Evolutionary conservation across 1,284 basidiomycete genomes (phyloP), one percentile per base, ranked within the genome.

Genomic region (Papiliotrema flavescens): DNA sequence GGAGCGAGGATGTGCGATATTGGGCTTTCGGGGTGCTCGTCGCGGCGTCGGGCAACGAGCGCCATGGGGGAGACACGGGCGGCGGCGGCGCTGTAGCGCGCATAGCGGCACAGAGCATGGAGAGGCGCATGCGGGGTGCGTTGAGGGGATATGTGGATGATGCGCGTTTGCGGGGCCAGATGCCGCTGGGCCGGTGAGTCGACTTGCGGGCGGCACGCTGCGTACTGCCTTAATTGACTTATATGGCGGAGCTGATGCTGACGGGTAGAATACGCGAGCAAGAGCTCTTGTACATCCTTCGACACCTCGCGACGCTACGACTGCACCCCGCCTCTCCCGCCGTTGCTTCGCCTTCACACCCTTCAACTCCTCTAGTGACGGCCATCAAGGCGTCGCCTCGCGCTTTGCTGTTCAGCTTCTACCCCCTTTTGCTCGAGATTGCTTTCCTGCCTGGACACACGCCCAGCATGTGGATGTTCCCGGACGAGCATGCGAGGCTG

Each of bases 1-100:
- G 86, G 0, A 80, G 89, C 46, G 93, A 98, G 73, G 80, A 87
- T 9, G 91, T 93, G 67, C 86, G 88, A 8, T 96, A 92, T 76
- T 97, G 93, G 92, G 92, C 89, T 63, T 88, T 97, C 58, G 91
- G 96, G 66, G 76, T 95, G 23, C 74, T 98, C 17, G 92, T 96
- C n/a, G 47, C 45, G 14, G 23, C 23, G 15, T 6, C 19, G n/a
- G 37, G 20, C 19, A n/a, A 14, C 53, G 20, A 39, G 53, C 32
- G 28, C 26, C 36, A 47, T 51, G 41, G 19, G 32, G 37, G 49
- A 43, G 9, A n/a, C 13, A 11, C 28, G 9, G 26, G 37, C 51
- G 17, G 42, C 9, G 20, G 51, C 20, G n/a, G 32, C 19, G 24
- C 26, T 15, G 26, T 50, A 22, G 41, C 49, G 24, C 40, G 51